phyloP scores from a whole-genome alignment of 345 rosid genomes.

The Mangifera indica region DNA sequence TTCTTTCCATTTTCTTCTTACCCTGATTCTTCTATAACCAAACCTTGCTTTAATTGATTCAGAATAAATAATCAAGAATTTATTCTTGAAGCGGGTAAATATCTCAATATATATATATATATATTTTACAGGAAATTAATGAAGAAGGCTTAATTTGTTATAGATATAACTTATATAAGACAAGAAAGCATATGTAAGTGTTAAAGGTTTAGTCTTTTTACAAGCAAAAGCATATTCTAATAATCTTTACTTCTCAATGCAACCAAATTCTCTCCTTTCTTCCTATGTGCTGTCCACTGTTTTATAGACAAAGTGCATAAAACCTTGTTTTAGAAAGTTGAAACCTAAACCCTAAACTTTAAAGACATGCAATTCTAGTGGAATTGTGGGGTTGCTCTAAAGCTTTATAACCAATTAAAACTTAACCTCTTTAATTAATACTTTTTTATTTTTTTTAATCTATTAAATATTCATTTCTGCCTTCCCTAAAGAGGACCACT shows the following conservation, averaged over 20 bases:
- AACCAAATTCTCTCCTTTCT: constrained; percentile 2
- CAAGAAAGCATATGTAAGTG: constrained; percentile 21
- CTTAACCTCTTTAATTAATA: too few relatives aligned
- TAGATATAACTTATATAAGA: too few relatives aligned
- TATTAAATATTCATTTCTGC: constrained; percentile 1
- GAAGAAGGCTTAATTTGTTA: background rate
- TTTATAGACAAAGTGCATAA: constrained; percentile 55
- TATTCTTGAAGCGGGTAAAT: too few relatives aligned
- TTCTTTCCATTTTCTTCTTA: too few relatives aligned
- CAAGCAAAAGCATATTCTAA: constrained; percentile 25
- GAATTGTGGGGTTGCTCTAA: constrained; percentile 36
- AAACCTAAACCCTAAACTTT: constrained; percentile 20
- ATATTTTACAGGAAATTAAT: too few relatives aligned
- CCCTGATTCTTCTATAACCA: too few relatives aligned
- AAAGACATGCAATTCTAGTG: constrained; percentile 31
- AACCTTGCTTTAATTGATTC: too few relatives aligned
- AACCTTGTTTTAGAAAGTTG: constrained; percentile 58
- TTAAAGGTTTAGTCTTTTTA: constrained; percentile 31
- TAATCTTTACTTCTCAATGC: background rate
- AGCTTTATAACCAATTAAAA: background rate
- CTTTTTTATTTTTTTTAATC: too few relatives aligned
- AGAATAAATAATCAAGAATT: too few relatives aligned
- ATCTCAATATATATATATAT: too few relatives aligned
- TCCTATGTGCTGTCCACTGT: constrained; percentile 43
- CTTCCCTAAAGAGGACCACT: constrained; percentile 6